A percentile compares a stretch with the other conserved stretches of the same genome.
Conservation (phyloP, 73 alveolate genomes). For the Uronychia setigera region DNA sequence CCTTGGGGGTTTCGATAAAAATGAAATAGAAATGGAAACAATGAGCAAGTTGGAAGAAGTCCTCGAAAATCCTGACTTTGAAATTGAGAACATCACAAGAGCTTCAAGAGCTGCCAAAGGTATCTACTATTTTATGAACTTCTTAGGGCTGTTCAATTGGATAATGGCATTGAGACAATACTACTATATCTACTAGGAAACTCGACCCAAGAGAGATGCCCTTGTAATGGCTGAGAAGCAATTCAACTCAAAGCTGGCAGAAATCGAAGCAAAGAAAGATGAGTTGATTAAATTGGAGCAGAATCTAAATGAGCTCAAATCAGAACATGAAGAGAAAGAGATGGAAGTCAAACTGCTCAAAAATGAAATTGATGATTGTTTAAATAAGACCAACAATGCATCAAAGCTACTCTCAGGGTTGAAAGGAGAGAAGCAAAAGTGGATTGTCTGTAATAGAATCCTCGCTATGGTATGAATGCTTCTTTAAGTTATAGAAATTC, state of each 20-base stretch:
- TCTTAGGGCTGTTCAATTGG: conserved; percentile 78
- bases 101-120: conserved; percentile 84
- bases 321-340: conserved; percentile 46
- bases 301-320: conserved; percentile 35
- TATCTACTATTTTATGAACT: not conserved
- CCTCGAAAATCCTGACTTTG: conserved; percentile 68
- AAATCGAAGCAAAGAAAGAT: conserved; percentile 50
- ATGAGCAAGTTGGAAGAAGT: conserved; percentile 68
- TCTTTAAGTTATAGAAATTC: conserved; percentile 31
- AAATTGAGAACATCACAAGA: conserved; percentile 72
- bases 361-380: conserved; percentile 58
- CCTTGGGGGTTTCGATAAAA: conserved; percentile 66
- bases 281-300: conserved; percentile 55
- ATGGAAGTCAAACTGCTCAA: conserved; percentile 44
- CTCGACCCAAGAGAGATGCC: conserved; percentile 89
- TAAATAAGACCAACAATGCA: conserved; percentile 58
- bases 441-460: conserved; percentile 69
- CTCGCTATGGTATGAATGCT: conserved; percentile 33
- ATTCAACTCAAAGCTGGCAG: conserved; percentile 86
- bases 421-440: conserved; percentile 74
- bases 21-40: conserved; percentile 61
- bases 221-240: conserved; percentile 97
- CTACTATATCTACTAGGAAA: conserved; percentile 58
- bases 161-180: conserved; percentile 75
- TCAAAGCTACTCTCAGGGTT: conserved; percentile 59